Evolutionary conservation across 176 grass and related monocot species (phyloP).

Genomic region (Carex myosuroides): DNA sequence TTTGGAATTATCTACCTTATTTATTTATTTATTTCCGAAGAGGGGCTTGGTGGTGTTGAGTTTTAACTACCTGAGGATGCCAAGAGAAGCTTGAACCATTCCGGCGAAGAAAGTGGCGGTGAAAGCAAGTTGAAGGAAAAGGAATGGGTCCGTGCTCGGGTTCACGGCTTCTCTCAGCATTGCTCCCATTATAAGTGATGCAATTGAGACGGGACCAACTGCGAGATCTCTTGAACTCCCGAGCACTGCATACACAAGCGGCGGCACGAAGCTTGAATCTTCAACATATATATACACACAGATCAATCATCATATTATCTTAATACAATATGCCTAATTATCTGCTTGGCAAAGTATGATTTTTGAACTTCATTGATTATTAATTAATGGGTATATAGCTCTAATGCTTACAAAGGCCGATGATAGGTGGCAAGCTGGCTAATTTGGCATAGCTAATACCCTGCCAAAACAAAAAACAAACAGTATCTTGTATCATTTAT

Average conservation of each 20-base stretch:
- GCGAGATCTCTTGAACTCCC: conserved; percentile 89
- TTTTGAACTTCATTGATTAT: not conserved
- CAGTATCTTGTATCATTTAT: not conserved
- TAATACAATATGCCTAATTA: not conserved
- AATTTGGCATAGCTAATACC: conserved; percentile 98
- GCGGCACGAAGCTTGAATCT: conserved; percentile 65
- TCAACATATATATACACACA: not conserved
- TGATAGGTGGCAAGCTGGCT: conserved; percentile 78
- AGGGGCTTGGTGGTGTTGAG: not conserved
- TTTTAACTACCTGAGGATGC: conserved; percentile 49
- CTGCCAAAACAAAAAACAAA: conserved; percentile 37
- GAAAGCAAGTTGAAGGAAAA: conserved; percentile 96
- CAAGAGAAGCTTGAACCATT: conserved; percentile 84
- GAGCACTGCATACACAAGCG: conserved; percentile 78
- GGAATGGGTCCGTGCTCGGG: conserved; percentile 45
- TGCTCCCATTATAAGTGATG: conserved; percentile 93
- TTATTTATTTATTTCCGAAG: not conserved
- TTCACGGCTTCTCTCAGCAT: conserved; percentile 78
- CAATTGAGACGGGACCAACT: conserved; percentile 79
- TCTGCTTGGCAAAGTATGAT: not conserved
- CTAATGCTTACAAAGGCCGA: conserved; percentile 67
- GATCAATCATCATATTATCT: not conserved
- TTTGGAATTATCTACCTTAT: not conserved
- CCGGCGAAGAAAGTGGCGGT: conserved; percentile 87
- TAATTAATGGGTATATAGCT: not conserved